Evolutionary conservation across 1,284 basidiomycete species (phyloP).

Genomic region (Trichosporon sp.): DNA sequence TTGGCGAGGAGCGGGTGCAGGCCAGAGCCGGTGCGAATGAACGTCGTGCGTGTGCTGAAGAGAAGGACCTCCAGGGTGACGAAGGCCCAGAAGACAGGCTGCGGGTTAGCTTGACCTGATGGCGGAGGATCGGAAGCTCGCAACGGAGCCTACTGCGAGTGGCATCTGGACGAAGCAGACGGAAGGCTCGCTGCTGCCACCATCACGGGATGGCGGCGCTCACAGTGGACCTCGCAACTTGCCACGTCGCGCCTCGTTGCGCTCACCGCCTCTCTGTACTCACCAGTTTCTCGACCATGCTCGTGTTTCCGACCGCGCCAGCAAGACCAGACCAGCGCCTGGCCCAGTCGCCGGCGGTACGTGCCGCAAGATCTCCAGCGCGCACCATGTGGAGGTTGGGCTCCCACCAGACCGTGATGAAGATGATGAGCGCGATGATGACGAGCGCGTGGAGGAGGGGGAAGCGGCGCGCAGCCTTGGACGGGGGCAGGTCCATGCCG

Average conservation of each 20-base stretch:
- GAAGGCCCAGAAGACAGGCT: slow-evolving; percentile 58
- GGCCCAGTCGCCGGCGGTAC: slow-evolving; percentile 23
- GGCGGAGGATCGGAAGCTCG: too few species aligned
- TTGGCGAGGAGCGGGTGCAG: slow-evolving; percentile 52
- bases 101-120: slow-evolving; percentile 19
- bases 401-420: slow-evolving; percentile 54
- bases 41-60: slow-evolving; percentile 51
- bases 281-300: slow-evolving; percentile 32
- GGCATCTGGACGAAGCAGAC: too few species aligned
- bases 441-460: slow-evolving; percentile 51
- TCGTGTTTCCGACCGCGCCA: slow-evolving; percentile 13
- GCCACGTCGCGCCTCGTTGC: too few species aligned
- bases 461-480: slow-evolving; percentile 41
- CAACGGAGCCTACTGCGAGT: too few species aligned
- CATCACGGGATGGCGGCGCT: too few species aligned
- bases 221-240: too few species aligned
- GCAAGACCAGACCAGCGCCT: slow-evolving; percentile 29
- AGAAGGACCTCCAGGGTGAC: slow-evolving; percentile 53
- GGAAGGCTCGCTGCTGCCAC: too few species aligned
- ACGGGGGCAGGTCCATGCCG: slow-evolving; percentile 4
- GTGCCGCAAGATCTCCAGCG: slow-evolving; percentile 7
- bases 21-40: slow-evolving; percentile 49
- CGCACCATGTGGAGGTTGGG: slow-evolving; percentile 41
- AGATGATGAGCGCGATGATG: slow-evolving; percentile 46
- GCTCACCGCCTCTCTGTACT: slow-evolving; percentile 17